phyloP scores from a whole-genome alignment of 1,284 basidiomycete genomes.

The Ustilago hordei region DNA sequence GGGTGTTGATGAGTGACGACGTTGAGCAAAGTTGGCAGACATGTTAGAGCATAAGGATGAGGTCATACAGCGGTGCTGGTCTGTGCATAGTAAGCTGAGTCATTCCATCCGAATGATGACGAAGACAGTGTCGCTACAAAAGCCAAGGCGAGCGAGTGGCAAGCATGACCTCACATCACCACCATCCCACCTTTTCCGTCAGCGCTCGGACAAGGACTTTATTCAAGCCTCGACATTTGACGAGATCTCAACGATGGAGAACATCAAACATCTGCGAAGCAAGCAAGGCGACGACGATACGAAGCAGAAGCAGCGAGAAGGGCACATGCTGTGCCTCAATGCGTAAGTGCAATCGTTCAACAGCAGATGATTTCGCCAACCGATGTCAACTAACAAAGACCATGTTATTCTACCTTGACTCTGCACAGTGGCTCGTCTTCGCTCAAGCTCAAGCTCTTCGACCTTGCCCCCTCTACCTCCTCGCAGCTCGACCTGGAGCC shows the following conservation, averaged over 20 bases:
- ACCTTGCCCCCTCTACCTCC: background rate
- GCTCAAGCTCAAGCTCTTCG: conserved; percentile 43
- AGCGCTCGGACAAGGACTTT: background rate
- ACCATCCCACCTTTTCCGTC: background rate
- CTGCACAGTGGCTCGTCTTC: conserved; percentile 37
- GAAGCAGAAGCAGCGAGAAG: background rate
- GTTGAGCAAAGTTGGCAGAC: too few relatives aligned
- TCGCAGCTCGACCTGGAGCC: background rate
- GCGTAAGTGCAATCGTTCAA: background rate
- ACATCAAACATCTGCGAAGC: conserved; percentile 1
- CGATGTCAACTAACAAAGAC: background rate
- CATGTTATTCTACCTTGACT: background rate
- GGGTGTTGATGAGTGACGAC: too few relatives aligned
- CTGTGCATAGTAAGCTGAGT: conserved; percentile 12
- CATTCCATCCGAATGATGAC: background rate
- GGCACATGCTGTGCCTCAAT: conserved; percentile 12
- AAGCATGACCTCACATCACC: background rate
- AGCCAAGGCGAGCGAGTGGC: background rate
- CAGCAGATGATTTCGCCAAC: background rate
- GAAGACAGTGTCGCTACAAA: background rate
- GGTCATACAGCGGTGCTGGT: background rate
- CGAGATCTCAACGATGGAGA: conserved; percentile 4
- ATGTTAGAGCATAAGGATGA: too few relatives aligned
- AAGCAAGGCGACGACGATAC: background rate
- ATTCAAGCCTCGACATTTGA: background rate